These are phyloP conservation scores for Boletales sp. DNA, from an alignment of 768 basidiomycete genomes.

Conservation along the genomic window DNA sequence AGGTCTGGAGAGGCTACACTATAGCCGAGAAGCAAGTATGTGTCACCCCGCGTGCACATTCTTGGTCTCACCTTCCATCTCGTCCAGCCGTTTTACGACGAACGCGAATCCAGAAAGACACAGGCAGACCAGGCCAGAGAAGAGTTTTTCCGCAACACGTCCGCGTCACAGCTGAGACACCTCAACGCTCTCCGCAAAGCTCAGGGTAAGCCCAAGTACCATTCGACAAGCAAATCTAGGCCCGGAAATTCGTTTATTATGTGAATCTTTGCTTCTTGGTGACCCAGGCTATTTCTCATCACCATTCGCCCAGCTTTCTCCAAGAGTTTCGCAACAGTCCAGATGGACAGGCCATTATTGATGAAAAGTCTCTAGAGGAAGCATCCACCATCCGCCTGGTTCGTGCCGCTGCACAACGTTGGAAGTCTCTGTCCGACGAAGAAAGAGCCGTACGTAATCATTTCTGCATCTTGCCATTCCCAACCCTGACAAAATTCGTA, in stretches of 20 bases:
- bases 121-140: conserved; percentile 20
- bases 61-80: background rate
- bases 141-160: conserved; percentile 26
- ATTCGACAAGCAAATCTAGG: background rate
- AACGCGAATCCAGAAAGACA: conserved; percentile 9
- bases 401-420: conserved; percentile 21
- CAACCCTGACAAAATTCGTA: conserved; percentile 3
- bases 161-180: conserved; percentile 18
- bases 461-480: background rate
- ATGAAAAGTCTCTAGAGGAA: conserved; percentile 2
- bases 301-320: conserved; percentile 14
- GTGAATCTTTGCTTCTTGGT: conserved; percentile 13
- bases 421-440: conserved; percentile 29
- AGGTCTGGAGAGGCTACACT: conserved; percentile 32
- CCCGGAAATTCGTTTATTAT: conserved; percentile 19
- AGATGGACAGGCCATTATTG: conserved; percentile 16
- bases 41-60: background rate
- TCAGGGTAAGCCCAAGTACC: conserved; percentile 21
- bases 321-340: conserved; percentile 13
- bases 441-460: conserved; percentile 28
- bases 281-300: background rate
- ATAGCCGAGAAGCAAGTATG: conserved; percentile 35
- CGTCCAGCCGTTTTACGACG: conserved; percentile 28
- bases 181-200: conserved; percentile 32
- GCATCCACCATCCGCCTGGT: background rate